Conservation (phyloP, 495 filamentous ascomycete genomes). For the Aspergillus haitiensis region DNA sequence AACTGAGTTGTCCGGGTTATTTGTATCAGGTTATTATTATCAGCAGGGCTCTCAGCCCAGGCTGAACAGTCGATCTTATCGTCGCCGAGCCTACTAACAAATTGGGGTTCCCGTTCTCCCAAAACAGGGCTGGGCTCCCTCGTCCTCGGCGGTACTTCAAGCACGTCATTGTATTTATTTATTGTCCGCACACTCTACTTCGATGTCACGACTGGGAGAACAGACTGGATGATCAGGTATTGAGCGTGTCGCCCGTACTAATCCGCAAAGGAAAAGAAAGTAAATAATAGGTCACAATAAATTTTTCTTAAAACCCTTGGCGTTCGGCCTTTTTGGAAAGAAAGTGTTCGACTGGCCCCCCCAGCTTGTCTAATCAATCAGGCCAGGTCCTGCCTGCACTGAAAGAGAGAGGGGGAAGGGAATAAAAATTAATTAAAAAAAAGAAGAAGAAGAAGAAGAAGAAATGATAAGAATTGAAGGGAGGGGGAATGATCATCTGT, state of each 20-base stretch:
- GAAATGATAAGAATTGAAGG: not conserved
- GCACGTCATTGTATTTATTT: slow-evolving; percentile 23
- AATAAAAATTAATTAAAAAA: not conserved
- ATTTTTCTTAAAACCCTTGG: slow-evolving; percentile 3
- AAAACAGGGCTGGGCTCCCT: not conserved
- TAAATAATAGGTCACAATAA: slow-evolving; percentile 5
- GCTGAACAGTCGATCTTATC: no score
- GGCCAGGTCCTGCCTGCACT: not conserved
- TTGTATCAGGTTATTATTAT: not conserved
- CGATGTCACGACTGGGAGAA: not conserved
- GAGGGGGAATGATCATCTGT: not conserved
- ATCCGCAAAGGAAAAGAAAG: not conserved
- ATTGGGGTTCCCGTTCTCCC: not conserved
- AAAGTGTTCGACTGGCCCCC: not conserved
- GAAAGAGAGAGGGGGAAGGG: not conserved
- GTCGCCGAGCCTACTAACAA: no score
- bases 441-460: not conserved
- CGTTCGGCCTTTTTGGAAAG: not conserved
- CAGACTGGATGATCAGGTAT: not conserved
- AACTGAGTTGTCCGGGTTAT: not conserved
- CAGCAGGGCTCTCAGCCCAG: no score
- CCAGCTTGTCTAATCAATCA: not conserved
- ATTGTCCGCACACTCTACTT: not conserved
- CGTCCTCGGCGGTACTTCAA: slow-evolving; percentile 1
- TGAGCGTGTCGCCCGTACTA: slow-evolving; percentile 1